phyloP scores from a whole-genome alignment of 2,329 filamentous ascomycete genomes.

The Dothistroma septosporum region DNA sequence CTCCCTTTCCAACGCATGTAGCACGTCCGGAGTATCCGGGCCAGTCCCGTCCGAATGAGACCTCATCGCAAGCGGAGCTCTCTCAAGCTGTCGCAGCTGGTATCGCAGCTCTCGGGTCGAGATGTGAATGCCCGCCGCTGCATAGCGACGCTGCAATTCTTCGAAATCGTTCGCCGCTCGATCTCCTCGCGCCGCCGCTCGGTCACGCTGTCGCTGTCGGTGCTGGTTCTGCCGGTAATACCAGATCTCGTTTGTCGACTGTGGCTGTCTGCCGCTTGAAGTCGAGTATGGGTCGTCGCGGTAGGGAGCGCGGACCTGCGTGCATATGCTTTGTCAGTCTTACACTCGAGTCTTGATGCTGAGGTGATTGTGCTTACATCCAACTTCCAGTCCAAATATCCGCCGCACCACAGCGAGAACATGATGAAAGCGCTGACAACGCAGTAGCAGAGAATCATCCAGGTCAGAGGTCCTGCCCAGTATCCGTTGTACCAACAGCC shows the following conservation, averaged over 20 bases:
- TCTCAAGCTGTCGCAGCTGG: neutral
- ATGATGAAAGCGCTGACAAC: neutral
- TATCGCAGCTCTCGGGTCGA: neutral
- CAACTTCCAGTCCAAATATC: slow-evolving; percentile 3
- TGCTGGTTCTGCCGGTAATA: neutral
- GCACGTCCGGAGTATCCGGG: neutral
- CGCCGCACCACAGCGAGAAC: neutral
- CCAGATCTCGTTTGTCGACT: neutral
- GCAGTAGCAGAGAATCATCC: slow-evolving; percentile 3
- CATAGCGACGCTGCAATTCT: neutral
- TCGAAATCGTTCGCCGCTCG: neutral
- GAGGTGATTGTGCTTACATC: neutral
- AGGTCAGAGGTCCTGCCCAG: neutral
- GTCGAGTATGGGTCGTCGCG: neutral
- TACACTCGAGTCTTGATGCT: neutral
- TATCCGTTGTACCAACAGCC: neutral
- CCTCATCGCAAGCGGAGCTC: neutral
- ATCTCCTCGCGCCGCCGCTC: neutral
- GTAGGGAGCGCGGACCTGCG: neutral
- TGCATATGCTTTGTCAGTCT: neutral
- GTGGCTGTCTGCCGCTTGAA: neutral
- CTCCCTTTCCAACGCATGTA: neutral
- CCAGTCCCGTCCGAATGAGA: neutral
- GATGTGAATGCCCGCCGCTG: neutral
- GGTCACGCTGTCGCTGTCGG: neutral